Evolutionary conservation across 129 eudicot species (phyloP), one percentile per base, ranked within the genome.

Genomic region (Lactuca saligna): DNA sequence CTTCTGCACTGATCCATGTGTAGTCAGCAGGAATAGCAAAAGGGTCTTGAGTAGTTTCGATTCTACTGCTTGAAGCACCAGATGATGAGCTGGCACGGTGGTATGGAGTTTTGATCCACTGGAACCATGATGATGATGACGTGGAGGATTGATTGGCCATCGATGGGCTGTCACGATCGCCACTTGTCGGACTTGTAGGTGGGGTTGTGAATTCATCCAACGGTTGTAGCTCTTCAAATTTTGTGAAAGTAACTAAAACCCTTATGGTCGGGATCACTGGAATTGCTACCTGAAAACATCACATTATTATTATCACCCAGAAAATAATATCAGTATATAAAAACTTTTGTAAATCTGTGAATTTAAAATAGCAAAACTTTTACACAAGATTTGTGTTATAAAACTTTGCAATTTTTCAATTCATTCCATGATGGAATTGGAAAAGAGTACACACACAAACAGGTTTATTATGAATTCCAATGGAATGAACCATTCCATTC

Each of bases 201-300:
- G 98, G 98, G 37, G 98, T 92, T 33, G 95, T 75, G 66, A 92
- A 92, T 79, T 88, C 98, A 63, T 91, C 98, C 71, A 75, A 42
- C 3, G 96, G 96, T 73, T 84, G 88, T 57, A 92, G 70, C 61
- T 92, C 98, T 71, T 88, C 96, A 16, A 92, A 92, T 51, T 92
- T 92, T 8, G 98, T 92, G 71, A 92, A 92, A 10, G 96, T 92
- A 57, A 92, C 98, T 67, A 92, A 54, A 59, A 92, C 98, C 70
- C 95, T 76, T 65, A 92, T 89, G 16, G 98, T 92, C 8, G 98
- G 96, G 55, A 92, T 84, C 63, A 91, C 91, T 3, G 96, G 98
- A 34, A 91, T 88, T 7, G 98, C 96, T 69, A 88, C 96, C 98
- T 91, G 83, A 68, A 75, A 79, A 25, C 59, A 20, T 20, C 20